These are phyloP conservation scores for Scedosporium dehoogii DNA, from an alignment of 2,329 filamentous ascomycete genomes.

Conservation along the genomic window DNA sequence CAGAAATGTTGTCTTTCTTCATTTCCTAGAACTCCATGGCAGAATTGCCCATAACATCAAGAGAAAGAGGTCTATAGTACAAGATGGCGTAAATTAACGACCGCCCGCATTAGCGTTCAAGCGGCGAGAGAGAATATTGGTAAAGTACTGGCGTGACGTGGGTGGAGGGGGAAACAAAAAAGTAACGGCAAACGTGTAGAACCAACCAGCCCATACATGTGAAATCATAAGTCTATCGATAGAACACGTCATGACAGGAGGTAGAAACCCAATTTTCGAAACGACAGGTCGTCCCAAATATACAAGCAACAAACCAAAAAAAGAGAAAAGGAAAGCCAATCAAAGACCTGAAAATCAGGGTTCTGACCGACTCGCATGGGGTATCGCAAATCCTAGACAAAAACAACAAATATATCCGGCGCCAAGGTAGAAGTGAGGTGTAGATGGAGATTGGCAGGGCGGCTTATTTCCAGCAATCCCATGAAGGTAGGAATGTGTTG, in stretches of 20 bases:
- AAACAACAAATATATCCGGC: too few species aligned
- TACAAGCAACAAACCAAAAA: not conserved
- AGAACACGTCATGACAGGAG: not conserved
- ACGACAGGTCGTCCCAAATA: not conserved
- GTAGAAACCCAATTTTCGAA: not conserved
- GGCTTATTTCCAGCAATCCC: too few species aligned
- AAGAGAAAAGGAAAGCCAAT: not conserved
- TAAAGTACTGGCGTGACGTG: not conserved
- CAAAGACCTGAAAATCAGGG: not conserved
- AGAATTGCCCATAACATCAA: not conserved
- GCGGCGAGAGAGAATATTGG: not conserved
- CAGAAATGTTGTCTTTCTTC: not conserved
- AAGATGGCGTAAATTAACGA: not conserved
- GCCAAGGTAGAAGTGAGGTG: too few species aligned
- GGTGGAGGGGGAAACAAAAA: not conserved
- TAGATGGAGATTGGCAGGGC: too few species aligned
- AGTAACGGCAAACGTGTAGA: not conserved
- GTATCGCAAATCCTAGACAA: not conserved
- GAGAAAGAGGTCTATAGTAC: not conserved
- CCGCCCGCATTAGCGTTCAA: not conserved
- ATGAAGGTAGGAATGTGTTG: too few species aligned
- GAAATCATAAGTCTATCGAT: conserved; percentile 1
- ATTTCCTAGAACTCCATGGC: not conserved
- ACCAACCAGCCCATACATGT: not conserved
- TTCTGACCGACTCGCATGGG: not conserved